Conservation (phyloP, 1,284 basidiomycete species). For the Leccinum angustisporum region DNA sequence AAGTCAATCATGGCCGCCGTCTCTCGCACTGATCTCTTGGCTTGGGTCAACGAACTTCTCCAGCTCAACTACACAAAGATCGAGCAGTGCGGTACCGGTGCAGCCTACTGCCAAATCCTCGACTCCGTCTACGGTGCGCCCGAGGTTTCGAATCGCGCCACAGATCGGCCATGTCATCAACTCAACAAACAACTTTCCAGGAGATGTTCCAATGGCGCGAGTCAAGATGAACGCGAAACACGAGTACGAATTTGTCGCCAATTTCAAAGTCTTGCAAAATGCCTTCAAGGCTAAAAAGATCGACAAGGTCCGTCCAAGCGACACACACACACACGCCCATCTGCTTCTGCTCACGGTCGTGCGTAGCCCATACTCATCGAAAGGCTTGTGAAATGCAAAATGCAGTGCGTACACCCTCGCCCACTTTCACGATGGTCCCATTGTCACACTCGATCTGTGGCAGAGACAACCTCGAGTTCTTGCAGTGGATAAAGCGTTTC, state of each 20-base stretch:
- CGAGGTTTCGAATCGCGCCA: constrained; percentile 12
- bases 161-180: constrained; percentile 20
- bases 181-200: constrained; percentile 32
- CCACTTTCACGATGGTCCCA: constrained; percentile 2
- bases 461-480: constrained; percentile 97
- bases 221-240: constrained; percentile 95
- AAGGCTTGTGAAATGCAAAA: constrained; percentile 95
- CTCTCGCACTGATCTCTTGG: constrained; percentile 85
- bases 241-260: constrained; percentile 94
- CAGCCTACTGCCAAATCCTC: constrained; percentile 88
- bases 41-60: constrained; percentile 94
- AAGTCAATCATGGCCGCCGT: constrained; percentile 25
- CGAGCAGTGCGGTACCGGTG: constrained; percentile 91
- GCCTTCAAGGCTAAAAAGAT: constrained; percentile 87
- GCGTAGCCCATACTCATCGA: constrained; percentile 90
- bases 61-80: constrained; percentile 91
- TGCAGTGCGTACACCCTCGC: constrained; percentile 72
- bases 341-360: constrained; percentile 9
- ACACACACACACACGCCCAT: neutral
- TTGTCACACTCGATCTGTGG: constrained; percentile 19
- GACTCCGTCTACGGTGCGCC: constrained; percentile 88
- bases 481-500: constrained; percentile 96
- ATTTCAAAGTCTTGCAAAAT: constrained; percentile 94
- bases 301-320: constrained; percentile 72
- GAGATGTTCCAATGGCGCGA: constrained; percentile 83